A percentile compares a stretch with the other conserved stretches of the same genome.
Evolutionary conservation across 495 filamentous ascomycete species (phyloP).

Genomic region (Clohesyomyces aquaticus): DNA sequence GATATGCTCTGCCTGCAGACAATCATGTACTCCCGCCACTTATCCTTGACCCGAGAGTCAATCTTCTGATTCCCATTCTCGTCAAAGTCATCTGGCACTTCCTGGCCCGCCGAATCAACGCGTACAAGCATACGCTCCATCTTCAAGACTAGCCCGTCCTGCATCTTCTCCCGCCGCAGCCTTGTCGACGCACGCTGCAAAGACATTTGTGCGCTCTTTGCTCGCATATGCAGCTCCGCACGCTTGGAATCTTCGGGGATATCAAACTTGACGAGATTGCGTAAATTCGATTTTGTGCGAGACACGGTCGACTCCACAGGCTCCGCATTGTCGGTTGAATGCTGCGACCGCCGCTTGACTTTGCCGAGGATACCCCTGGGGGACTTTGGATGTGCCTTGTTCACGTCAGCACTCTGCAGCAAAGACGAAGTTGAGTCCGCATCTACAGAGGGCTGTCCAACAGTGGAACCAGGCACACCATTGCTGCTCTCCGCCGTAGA

Average conservation of each 20-base stretch:
- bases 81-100: conserved; percentile 64
- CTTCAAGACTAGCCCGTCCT: conserved; percentile 70
- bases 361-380: conserved; percentile 29
- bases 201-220: conserved; percentile 41
- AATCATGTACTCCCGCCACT: conserved; percentile 74
- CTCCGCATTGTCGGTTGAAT: neutral
- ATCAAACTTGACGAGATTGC: conserved; percentile 40
- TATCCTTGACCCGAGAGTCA: conserved; percentile 63
- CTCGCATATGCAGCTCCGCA: conserved; percentile 40
- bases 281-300: conserved; percentile 31
- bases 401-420: conserved; percentile 36
- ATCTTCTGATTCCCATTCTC: conserved; percentile 68
- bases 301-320: neutral
- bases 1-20: conserved; percentile 64
- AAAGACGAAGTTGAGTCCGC: conserved; percentile 36
- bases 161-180: conserved; percentile 41
- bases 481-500: conserved; percentile 38
- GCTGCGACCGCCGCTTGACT: conserved; percentile 32
- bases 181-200: conserved; percentile 36
- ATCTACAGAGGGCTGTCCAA: conserved; percentile 35
- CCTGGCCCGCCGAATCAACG: conserved; percentile 60
- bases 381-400: conserved; percentile 15
- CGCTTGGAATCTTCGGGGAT: conserved; percentile 41
- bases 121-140: conserved; percentile 76
- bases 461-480: conserved; percentile 22